These are phyloP conservation scores for Verticillium nubilum DNA, from an alignment of 2,329 filamentous ascomycete genomes.

Conservation along the genomic window DNA sequence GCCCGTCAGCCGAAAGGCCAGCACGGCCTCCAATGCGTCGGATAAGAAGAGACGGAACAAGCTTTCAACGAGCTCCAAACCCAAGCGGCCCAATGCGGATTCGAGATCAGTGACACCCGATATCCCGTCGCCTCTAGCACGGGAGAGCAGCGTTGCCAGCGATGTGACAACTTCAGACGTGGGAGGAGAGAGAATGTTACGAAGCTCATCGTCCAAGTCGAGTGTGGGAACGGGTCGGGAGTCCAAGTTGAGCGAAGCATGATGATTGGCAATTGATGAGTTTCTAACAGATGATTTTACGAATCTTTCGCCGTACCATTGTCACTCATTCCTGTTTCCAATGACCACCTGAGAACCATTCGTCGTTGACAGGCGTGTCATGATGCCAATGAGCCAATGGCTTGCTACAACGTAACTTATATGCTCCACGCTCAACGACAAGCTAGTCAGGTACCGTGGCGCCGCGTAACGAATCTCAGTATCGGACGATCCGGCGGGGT, in stretches of 20 bases:
- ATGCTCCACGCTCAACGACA: neutral
- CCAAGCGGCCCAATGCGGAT: conserved; percentile 39
- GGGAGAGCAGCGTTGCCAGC: conserved; percentile 34
- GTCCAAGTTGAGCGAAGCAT: neutral
- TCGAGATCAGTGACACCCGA: conserved; percentile 51
- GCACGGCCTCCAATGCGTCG: conserved; percentile 39
- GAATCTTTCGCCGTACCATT: neutral
- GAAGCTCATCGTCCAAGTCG: neutral
- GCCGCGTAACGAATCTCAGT: neutral
- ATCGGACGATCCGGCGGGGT: neutral
- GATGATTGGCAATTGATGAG: neutral
- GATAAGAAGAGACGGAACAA: conserved; percentile 50
- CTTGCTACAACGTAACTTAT: neutral
- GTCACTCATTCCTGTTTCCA: too few relatives aligned
- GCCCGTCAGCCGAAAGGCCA: conserved; percentile 34
- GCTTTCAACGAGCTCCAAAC: conserved; percentile 30
- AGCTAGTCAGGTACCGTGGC: neutral
- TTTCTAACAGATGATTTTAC: neutral
- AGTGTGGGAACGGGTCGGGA: neutral
- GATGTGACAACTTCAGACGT: conserved; percentile 5
- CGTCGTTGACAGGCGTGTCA: neutral
- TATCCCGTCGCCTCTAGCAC: conserved; percentile 45
- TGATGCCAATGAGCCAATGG: neutral
- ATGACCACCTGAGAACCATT: too few relatives aligned
- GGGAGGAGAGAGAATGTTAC: neutral